Conservation (phyloP, 2,329 filamentous ascomycete genomes). For the Chalaropsis ovoidea region DNA sequence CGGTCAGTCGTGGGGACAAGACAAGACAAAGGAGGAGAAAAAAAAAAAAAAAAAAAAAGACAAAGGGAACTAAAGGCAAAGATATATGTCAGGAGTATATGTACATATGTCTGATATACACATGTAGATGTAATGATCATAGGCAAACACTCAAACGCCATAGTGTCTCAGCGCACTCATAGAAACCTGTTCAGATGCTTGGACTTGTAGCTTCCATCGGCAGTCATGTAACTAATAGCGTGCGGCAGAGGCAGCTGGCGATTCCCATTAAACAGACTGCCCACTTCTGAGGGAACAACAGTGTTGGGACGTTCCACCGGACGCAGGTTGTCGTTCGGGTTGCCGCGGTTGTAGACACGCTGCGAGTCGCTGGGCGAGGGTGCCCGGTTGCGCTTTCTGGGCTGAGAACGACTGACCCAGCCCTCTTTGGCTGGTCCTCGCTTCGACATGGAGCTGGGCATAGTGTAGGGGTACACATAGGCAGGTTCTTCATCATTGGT, state of each 20-base stretch:
- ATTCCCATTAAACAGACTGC: background rate
- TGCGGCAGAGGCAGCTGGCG: background rate
- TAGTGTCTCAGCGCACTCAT: background rate
- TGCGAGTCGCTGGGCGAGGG: conserved; percentile 12
- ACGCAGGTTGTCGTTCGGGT: background rate
- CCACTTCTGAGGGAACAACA: background rate
- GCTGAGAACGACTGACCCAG: conserved; percentile 4
- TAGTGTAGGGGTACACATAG: background rate
- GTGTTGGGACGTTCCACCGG: background rate
- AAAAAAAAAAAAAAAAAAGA: background rate
- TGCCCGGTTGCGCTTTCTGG: conserved; percentile 15
- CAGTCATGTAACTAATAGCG: conserved; percentile 5
- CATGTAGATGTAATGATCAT: background rate
- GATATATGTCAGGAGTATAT: conserved; percentile 8
- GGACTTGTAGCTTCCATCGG: conserved; percentile 16
- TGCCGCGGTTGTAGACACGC: conserved; percentile 14
- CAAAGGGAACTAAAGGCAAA: background rate
- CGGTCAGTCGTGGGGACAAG: background rate
- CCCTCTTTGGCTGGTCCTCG: background rate
- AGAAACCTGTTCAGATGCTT: conserved; percentile 12
- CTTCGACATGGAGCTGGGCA: background rate
- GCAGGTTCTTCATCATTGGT: conserved; percentile 6
- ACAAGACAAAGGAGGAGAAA: background rate
- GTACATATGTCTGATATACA: conserved; percentile 5
- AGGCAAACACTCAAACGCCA: conserved; percentile 4